Evolutionary conservation across 371 early-diverging fungal genomes (phyloP).

Genomic region (Coemansia sp.): DNA sequence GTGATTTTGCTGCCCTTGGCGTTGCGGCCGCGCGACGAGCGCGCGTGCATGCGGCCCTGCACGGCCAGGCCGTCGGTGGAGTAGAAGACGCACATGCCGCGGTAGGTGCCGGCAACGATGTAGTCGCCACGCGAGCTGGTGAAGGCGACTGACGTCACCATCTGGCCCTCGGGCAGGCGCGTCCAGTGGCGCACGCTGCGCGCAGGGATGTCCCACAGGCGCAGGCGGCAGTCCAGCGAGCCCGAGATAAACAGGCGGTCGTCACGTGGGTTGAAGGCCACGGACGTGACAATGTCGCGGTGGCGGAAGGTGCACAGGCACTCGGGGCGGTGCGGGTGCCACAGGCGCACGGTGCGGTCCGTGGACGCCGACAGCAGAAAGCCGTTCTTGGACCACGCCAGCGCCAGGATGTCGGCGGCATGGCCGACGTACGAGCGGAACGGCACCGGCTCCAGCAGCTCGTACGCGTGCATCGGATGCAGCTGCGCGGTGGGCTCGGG

Average conservation of each 20-base stretch:
- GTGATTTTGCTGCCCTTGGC: conserved; percentile 72
- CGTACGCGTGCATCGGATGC: conserved; percentile 48
- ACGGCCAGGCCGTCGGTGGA: conserved; percentile 75
- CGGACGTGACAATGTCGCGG: conserved; percentile 72
- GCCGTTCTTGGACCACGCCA: conserved; percentile 84
- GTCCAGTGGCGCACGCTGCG: conserved; percentile 77
- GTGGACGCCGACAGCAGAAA: conserved; percentile 81
- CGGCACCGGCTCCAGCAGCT: conserved; percentile 66
- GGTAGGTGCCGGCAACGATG: conserved; percentile 74
- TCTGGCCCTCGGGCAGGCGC: conserved; percentile 60
- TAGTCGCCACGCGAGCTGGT: conserved; percentile 63
- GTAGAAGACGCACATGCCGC: conserved; percentile 78
- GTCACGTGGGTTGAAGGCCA: conserved; percentile 82
- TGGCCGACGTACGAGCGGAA: conserved; percentile 70
- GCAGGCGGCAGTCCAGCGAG: conserved; percentile 75
- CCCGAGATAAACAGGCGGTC: conserved; percentile 80
- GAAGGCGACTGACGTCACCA: conserved; percentile 79
- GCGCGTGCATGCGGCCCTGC: conserved; percentile 75
- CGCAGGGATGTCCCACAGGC: conserved; percentile 81
- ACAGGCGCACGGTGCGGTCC: conserved; percentile 84
- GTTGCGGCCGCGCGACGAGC: conserved; percentile 54
- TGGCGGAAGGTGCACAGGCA: conserved; percentile 81
- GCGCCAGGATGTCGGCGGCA: conserved; percentile 66
- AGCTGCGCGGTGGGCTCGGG: conserved; percentile 7
- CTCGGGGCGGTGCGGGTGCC: conserved; percentile 71